Base-by-base conservation (phyloP, 108 stramenopile genomes). In the Skeletonema grethae region DNA sequence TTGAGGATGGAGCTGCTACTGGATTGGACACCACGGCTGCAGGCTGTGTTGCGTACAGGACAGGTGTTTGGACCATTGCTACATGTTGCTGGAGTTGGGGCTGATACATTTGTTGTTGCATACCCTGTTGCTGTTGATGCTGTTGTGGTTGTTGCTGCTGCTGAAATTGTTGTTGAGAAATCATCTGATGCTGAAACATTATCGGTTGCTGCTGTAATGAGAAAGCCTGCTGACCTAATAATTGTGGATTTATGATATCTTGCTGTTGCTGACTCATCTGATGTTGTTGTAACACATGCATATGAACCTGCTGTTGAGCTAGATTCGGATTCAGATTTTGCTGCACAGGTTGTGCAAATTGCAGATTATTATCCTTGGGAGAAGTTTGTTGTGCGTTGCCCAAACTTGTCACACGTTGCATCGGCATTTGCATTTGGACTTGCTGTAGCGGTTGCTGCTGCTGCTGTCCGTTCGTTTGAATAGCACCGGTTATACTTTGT, bases 51-150 rank as follows among this genome's bases (percentile, higher is more conserved):
- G 64, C 22, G 13, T 57, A 55, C 16, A 78, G 28, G 16, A 71
- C 65, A 18, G 77, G 69, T 22, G 69, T 32, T 64, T 78, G 77
- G 25, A 70, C 29, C 64, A 71, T 71, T 60, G 64, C 41, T 34
- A 60, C 29, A 6, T 69, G 70, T 4, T 63, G 31, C 36, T 38
- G 38, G 4, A 36, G 34, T 16, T 63, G 62, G 1, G 34, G 62
- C 20, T 63, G 62, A 22, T 39, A 25, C 5, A 63, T 36, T 61
- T 61, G 62, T 11, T 35, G 24, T 22, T 63, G 62, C 24, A 39
- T 36, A 20, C 50, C 31, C 28, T 67, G 66, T 11, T 66, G 65
- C 18, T 50, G 65, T 15, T 48, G 16, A 7, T 22, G 34, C 20
- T 24, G 45, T 25, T 35, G 24, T 50, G 1, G 45, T 25, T 35